phyloP scores from a whole-genome alignment of 2,329 filamentous ascomycete genomes.

The Hirsutella minnesotensis region DNA sequence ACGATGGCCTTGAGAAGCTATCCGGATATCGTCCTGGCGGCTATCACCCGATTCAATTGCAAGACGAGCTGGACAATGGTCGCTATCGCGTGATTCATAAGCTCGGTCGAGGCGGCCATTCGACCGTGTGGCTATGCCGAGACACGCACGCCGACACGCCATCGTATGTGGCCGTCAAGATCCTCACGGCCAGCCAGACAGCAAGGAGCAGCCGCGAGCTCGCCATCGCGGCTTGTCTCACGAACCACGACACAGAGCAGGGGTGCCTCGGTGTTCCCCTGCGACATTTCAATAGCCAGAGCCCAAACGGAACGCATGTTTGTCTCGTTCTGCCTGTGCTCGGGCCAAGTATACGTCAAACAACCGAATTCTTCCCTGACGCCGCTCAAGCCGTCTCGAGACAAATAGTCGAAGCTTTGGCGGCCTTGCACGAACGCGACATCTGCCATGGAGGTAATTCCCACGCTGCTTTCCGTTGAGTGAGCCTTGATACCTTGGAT shows the following conservation, averaged over 20 bases:
- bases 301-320: neutral
- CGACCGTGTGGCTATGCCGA: slow-evolving; percentile 1
- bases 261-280: neutral
- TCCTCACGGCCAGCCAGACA: neutral
- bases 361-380: neutral
- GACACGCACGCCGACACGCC: neutral
- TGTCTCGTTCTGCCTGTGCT: neutral
- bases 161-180: slow-evolving; percentile 1
- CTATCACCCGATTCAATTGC: slow-evolving; percentile 10
- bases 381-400: neutral
- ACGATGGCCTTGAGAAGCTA: neutral
- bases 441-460: neutral
- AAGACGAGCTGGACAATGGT: slow-evolving; percentile 10
- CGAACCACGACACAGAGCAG: neutral
- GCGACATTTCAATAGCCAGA: neutral
- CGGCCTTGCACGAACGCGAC: neutral
- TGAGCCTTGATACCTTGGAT: neutral
- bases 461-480: neutral
- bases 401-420: neutral
- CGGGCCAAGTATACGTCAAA: neutral
- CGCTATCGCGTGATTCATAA: slow-evolving; percentile 13
- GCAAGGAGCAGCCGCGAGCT: neutral
- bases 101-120: slow-evolving; percentile 1
- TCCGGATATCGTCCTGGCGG: slow-evolving; percentile 7
- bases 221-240: neutral